These are phyloP conservation scores for Chimonanthus salicifolius DNA, from an alignment of 164 flowering plant species.

Conservation along the genomic window DNA sequence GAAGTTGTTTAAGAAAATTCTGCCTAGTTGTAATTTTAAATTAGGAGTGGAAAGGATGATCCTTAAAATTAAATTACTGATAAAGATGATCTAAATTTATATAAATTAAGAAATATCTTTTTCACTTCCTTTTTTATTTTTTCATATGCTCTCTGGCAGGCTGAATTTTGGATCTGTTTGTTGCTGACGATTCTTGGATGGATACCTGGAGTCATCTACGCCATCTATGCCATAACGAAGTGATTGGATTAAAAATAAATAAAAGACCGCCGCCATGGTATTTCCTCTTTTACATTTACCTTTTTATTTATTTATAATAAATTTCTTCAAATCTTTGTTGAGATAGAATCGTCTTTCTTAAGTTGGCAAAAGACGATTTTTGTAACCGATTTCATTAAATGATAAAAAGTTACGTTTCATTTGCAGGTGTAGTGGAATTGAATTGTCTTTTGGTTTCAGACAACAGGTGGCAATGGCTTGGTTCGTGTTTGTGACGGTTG, in stretches of 20 bases:
- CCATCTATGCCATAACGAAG: constrained; percentile 31
- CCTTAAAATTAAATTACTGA: no score
- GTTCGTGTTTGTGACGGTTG: not conserved
- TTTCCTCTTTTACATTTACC: not conserved
- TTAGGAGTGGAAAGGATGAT: no score
- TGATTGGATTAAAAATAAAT: not conserved
- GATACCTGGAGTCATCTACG: constrained; percentile 48
- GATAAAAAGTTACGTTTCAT: no score
- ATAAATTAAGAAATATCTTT: not conserved
- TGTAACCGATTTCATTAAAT: not conserved
- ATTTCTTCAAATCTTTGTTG: not conserved
- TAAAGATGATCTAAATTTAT: no score
- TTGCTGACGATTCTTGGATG: constrained; percentile 39
- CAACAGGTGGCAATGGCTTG: not conserved
- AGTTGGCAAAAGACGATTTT: not conserved
- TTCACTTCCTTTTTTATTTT: not conserved
- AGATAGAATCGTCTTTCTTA: not conserved
- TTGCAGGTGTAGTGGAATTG: not conserved
- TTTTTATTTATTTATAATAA: no score
- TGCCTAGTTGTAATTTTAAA: no score
- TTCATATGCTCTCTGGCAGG: constrained; percentile 8
- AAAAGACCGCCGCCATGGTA: not conserved
- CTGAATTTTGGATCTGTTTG: constrained; percentile 41
- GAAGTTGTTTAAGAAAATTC: no score
- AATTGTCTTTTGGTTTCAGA: not conserved